Conservation (phyloP, 495 filamentous ascomycete species). For the Podospora comata region DNA sequence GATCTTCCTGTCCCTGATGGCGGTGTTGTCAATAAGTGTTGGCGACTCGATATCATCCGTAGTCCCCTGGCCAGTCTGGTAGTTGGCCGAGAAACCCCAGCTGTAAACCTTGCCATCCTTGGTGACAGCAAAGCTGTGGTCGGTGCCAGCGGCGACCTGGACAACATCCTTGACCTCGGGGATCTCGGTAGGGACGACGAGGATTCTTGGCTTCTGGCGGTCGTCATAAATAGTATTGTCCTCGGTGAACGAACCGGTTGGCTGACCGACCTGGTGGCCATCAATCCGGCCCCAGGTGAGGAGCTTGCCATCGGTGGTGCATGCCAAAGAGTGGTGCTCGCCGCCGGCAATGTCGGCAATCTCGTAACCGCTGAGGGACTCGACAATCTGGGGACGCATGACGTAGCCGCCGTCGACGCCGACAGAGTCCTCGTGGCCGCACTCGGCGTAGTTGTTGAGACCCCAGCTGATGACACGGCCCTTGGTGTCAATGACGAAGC, state of each 20-base stretch:
- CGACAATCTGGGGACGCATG: slow-evolving; percentile 42
- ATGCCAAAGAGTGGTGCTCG: slow-evolving; percentile 63
- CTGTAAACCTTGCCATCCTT: slow-evolving; percentile 58
- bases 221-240: slow-evolving; percentile 60
- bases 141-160: slow-evolving; percentile 50
- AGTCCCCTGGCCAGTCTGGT: slow-evolving; percentile 64
- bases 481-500: slow-evolving; percentile 70
- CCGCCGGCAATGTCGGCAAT: slow-evolving; percentile 61
- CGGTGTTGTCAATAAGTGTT: slow-evolving; percentile 60
- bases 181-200: slow-evolving; percentile 48
- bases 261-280: slow-evolving; percentile 59
- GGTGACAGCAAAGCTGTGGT: slow-evolving; percentile 60
- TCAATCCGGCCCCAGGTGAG: slow-evolving; percentile 70
- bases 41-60: slow-evolving; percentile 57
- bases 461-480: slow-evolving; percentile 81
- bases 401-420: slow-evolving; percentile 60
- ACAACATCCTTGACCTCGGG: slow-evolving; percentile 28
- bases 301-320: slow-evolving; percentile 58
- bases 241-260: slow-evolving; percentile 43
- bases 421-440: slow-evolving; percentile 63
- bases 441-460: slow-evolving; percentile 80
- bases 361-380: slow-evolving; percentile 51
- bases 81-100: slow-evolving; percentile 67
- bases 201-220: slow-evolving; percentile 53
- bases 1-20: slow-evolving; percentile 56